Evolutionary conservation across 106 monocot species (phyloP).

Genomic region (Xerophyta viscosa): DNA sequence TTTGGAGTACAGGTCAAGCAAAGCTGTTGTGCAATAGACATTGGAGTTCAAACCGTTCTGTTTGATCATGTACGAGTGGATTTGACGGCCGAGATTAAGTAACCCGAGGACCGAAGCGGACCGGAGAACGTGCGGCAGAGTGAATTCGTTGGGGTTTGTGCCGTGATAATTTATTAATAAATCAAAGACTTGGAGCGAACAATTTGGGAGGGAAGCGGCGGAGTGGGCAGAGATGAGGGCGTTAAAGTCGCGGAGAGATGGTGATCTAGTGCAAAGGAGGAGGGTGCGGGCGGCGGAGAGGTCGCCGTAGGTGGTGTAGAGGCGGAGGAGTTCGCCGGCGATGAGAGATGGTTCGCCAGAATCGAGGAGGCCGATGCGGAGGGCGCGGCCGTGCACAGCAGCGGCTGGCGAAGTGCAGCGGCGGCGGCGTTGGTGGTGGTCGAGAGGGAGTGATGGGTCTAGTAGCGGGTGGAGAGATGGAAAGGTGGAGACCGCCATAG

Average conservation of each 20-base stretch:
- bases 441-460: not conserved
- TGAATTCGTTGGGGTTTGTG: conserved; percentile 29
- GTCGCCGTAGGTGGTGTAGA: not conserved
- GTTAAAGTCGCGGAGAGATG: conserved; percentile 23
- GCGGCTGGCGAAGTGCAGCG: not conserved
- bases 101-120: conserved; percentile 23
- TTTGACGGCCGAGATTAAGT: conserved; percentile 28
- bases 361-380: not conserved
- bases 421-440: not conserved
- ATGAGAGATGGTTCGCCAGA: not conserved
- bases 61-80: conserved; percentile 51
- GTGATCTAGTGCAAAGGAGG: conserved; percentile 7
- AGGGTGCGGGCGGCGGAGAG: conserved; percentile 10
- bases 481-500: not conserved
- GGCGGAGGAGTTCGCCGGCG: not conserved
- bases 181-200: conserved; percentile 23
- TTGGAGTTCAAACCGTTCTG: conserved; percentile 12
- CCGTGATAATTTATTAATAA: conserved; percentile 8
- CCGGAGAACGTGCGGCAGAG: conserved; percentile 49
- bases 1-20: conserved; percentile 38
- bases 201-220: conserved; percentile 14
- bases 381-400: not conserved
- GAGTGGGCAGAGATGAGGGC: conserved; percentile 32
- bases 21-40: conserved; percentile 37
- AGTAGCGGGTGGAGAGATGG: not conserved